Base-by-base conservation (phyloP, 345 rosid species). In the Ceriops decandra region DNA sequence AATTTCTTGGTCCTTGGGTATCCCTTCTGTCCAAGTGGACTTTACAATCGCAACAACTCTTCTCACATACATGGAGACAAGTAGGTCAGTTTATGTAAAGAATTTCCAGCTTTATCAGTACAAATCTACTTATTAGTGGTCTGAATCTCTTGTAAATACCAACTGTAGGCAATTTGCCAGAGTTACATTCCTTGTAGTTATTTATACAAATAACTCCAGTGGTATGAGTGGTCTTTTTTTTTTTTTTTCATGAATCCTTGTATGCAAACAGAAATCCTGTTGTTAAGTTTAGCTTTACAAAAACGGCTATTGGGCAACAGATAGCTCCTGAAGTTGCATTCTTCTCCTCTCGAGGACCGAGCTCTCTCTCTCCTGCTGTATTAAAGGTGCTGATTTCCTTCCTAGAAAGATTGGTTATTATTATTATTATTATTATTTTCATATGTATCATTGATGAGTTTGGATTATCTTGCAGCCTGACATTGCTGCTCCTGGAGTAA, bases 401-500 rank as follows among this genome's bases (percentile, higher is more conserved):
- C 5, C 52, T 56, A 53, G 22, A 27, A 17, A 56, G 4, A 6
- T 9, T 11, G 28, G 28, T 10, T 54, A 1, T 22, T 70, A 5
- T 7, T 28, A 31, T 28, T 42, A n/a, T n/a, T n/a, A 28, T 47
- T 54, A 24, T 24, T 24, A 24, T 24, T 35, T 16, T 6, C 6
- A 66, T 33, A 31, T n/a, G 13, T 51, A 28, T 1, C 17, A 30
- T 38, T 15, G 38, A 64, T 61, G 54, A 54, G 56, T 59, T 66
- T 1, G 33, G 15, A 49, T 28, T 57, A 1, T 60, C 75, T 22
- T 61, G 69, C 84, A 84, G 87, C 88, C 90, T 24, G 90, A 86
- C 74, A 72, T 86, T 75, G 85, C 81, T 59, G 90, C 88, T 68
- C 90, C 90, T 4, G 90, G 90, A 57, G 90, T 84, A 60, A 80